These are phyloP conservation scores for Pythium utonaiense DNA, from an alignment of 352 stramenopile genomes.

Conservation along the genomic window DNA sequence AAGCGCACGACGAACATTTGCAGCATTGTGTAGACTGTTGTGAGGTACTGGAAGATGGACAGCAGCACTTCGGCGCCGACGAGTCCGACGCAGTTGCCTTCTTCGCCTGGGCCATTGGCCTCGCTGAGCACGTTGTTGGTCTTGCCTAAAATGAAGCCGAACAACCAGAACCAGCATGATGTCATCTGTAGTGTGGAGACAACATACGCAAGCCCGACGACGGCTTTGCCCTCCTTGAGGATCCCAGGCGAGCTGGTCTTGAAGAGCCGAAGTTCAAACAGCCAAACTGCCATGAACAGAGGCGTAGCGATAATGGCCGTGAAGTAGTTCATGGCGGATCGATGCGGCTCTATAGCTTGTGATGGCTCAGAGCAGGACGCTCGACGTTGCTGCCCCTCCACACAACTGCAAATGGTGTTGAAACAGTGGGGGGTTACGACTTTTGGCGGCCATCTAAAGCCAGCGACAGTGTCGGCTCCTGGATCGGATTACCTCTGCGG, in stretches of 20 bases:
- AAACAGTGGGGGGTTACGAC: no score
- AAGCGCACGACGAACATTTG: conserved; percentile 17
- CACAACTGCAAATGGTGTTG: no score
- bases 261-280: conserved; percentile 11
- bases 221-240: conserved; percentile 3
- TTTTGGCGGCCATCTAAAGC: no score
- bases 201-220: conserved; percentile 9
- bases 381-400: no score
- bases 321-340: conserved; percentile 5
- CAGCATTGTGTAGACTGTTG: conserved; percentile 8
- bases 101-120: conserved; percentile 6
- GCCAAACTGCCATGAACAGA: conserved; percentile 6
- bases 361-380: no score
- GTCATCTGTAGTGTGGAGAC: background rate
- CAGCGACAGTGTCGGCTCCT: no score
- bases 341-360: background rate
- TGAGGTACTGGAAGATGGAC: conserved; percentile 16
- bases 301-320: conserved; percentile 9
- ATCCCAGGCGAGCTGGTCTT: conserved; percentile 5
- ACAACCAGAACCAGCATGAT: conserved; percentile 3
- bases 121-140: conserved; percentile 9
- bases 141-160: conserved; percentile 2
- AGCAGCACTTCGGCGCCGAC: conserved; percentile 9
- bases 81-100: conserved; percentile 12
- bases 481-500: no score